Percentiles rank a stretch among this genome's conserved stretches.
Evolutionary conservation across 495 filamentous ascomycete species (phyloP).

Genomic region (Wilcoxina mikolae): DNA sequence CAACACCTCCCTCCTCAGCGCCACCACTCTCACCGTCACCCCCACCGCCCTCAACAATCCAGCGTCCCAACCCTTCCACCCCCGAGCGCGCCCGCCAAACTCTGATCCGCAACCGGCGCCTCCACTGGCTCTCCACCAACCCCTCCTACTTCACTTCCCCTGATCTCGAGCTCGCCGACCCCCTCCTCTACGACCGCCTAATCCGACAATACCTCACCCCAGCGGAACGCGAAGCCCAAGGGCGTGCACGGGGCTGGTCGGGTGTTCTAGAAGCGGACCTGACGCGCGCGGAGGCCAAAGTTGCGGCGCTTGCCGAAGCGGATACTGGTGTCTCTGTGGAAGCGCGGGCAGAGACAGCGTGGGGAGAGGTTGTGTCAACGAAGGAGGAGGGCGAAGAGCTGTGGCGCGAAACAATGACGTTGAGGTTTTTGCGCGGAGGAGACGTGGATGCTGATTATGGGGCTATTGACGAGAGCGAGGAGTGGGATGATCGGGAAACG

Average conservation of each 20-base stretch:
- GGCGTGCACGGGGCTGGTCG: constrained; percentile 53
- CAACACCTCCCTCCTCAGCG: neutral
- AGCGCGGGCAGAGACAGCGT: constrained; percentile 14
- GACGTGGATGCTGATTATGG: constrained; percentile 60
- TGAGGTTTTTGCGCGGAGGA: constrained; percentile 51
- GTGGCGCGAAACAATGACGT: constrained; percentile 57
- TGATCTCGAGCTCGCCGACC: constrained; percentile 37
- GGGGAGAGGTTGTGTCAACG: constrained; percentile 37
- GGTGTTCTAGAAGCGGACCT: constrained; percentile 56
- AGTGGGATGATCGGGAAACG: constrained; percentile 45
- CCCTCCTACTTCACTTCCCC: constrained; percentile 20
- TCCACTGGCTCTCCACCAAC: constrained; percentile 19
- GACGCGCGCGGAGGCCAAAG: constrained; percentile 52
- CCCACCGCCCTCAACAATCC: neutral
- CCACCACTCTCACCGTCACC: neutral
- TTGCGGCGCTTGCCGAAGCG: constrained; percentile 45
- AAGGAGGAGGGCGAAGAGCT: constrained; percentile 52
- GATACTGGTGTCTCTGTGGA: constrained; percentile 31
- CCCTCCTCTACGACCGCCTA: constrained; percentile 61
- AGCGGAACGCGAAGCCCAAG: constrained; percentile 56
- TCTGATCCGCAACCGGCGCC: constrained; percentile 22
- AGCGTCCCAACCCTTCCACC: neutral
- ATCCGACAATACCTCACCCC: constrained; percentile 60
- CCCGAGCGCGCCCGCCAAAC: constrained; percentile 10
- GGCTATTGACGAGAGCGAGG: constrained; percentile 51